Percentiles rank a stretch among this genome's conserved stretches.
Evolutionary conservation across 345 rosid species (phyloP).

Genomic region (Laguncularia racemosa): DNA sequence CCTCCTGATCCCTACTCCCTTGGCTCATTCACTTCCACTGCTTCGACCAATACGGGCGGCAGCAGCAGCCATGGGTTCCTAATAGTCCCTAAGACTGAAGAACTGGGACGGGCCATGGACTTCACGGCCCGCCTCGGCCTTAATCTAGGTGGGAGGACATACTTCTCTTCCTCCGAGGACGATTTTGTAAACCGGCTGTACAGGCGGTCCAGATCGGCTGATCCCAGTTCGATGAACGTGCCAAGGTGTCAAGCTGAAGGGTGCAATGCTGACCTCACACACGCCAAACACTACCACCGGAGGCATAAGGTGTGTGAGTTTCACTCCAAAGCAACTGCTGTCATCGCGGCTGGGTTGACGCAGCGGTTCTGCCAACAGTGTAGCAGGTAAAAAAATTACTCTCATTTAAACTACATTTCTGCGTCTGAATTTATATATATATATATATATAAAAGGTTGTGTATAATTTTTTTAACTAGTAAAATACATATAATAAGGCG

Average conservation of each 20-base stretch:
- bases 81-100: constrained; percentile 44
- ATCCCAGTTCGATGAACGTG: constrained; percentile 32
- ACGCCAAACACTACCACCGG: constrained; percentile 93
- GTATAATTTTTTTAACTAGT: no score
- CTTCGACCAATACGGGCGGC: constrained; percentile 6
- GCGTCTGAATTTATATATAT: no score
- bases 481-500: no score
- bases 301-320: constrained; percentile 97
- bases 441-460: no score
- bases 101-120: constrained; percentile 49
- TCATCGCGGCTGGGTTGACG: constrained; percentile 74
- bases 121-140: constrained; percentile 71
- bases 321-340: constrained; percentile 93
- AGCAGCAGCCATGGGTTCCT: constrained; percentile 31
- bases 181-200: constrained; percentile 83
- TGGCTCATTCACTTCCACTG: constrained; percentile 33
- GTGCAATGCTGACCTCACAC: constrained; percentile 87
- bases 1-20: constrained; percentile 24
- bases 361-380: constrained; percentile 99
- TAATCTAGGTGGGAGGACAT: constrained; percentile 85
- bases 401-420: no score
- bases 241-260: constrained; percentile 97
- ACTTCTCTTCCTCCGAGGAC: constrained; percentile 84
- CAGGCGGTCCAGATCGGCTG: constrained; percentile 57
- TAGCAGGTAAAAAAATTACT: constrained; percentile 56